Base-by-base conservation (phyloP, 495 filamentous ascomycete species). In the Tuber microsphaerosporum region DNA sequence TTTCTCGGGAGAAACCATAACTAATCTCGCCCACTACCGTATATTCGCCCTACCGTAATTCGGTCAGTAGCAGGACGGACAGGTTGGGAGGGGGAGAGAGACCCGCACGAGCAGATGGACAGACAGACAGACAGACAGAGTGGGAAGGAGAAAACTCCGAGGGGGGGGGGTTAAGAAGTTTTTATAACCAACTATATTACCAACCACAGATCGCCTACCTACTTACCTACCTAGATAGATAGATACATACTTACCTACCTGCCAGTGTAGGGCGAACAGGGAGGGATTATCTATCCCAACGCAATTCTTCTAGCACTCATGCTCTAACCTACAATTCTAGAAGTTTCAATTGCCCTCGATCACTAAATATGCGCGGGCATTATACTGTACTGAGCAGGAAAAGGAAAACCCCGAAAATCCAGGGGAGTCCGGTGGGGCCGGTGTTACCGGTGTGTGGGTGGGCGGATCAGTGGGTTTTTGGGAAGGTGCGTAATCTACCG, bases 231-330 rank as follows among this genome's bases (percentile, higher is more conserved):
- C 42, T 43, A 39, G 37, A 39, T 41, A 41, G 1, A 41, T 41
- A 41, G 1, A 41, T 41, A 6, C 5, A 41, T 41, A n/a, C 48
- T 12, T 51, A n/a, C 51, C 10, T 10, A 61, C 51, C 22, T 14
- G 0, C 22, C 9, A 14, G 51, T 61, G 51, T 10, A 8, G 51
- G 22, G n/a, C 46, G n/a, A 22, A 14, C 3, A 12, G 48, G 51
- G 14, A 14, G n/a, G 10, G n/a, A 61, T 14, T 10, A 26, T 14
- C 22, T 26, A 68, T 46, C 76, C 76, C 70, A 78, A 78, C 69
- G 73, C 65, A 65, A 46, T 42, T 69, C n/a, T 69, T 39, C 48
- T 42, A 39, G 43, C 41, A 74, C 69, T n/a, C 51, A 5, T 26
- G 2, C 22, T 8, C 20, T 48, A 37, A 37, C 34, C 2, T 37